These are phyloP conservation scores for Allantophomopsis cytisporea DNA, from an alignment of 2,329 filamentous ascomycete species.

Conservation along the genomic window DNA sequence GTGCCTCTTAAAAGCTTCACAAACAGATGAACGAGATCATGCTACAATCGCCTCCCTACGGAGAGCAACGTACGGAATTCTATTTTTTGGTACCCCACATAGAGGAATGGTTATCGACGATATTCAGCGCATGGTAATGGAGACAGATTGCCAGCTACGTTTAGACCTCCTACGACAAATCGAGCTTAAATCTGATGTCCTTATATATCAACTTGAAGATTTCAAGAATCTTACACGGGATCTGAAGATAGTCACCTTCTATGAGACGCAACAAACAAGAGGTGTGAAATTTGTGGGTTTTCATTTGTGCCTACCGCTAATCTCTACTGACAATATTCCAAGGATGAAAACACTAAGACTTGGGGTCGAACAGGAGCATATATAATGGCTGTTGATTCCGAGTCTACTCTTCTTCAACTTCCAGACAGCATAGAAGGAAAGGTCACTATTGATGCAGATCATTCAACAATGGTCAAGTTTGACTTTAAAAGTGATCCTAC, in stretches of 20 bases:
- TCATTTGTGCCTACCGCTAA: too few species aligned
- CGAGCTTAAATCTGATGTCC: slow-evolving; percentile 6
- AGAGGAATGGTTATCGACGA: slow-evolving; percentile 13
- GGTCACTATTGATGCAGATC: slow-evolving; percentile 10
- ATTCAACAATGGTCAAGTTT: slow-evolving; percentile 15
- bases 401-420: slow-evolving; percentile 10
- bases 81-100: slow-evolving; percentile 24
- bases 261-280: slow-evolving; percentile 14
- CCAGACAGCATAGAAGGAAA: slow-evolving; percentile 11
- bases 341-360: slow-evolving; percentile 1
- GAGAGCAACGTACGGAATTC: slow-evolving; percentile 20
- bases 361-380: slow-evolving; percentile 4
- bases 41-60: slow-evolving; percentile 14
- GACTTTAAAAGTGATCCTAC: background rate
- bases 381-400: slow-evolving; percentile 5
- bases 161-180: too few species aligned
- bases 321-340: too few species aligned
- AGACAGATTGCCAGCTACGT: too few species aligned
- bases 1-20: slow-evolving; percentile 15
- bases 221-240: slow-evolving; percentile 17
- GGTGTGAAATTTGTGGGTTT: slow-evolving; percentile 8
- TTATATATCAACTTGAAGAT: slow-evolving; percentile 10
- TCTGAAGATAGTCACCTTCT: slow-evolving; percentile 17
- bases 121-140: slow-evolving; percentile 8
- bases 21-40: slow-evolving; percentile 7